Base-by-base conservation (phyloP, 176 grass and related monocot genomes). In the Metroxylon sagu region DNA sequence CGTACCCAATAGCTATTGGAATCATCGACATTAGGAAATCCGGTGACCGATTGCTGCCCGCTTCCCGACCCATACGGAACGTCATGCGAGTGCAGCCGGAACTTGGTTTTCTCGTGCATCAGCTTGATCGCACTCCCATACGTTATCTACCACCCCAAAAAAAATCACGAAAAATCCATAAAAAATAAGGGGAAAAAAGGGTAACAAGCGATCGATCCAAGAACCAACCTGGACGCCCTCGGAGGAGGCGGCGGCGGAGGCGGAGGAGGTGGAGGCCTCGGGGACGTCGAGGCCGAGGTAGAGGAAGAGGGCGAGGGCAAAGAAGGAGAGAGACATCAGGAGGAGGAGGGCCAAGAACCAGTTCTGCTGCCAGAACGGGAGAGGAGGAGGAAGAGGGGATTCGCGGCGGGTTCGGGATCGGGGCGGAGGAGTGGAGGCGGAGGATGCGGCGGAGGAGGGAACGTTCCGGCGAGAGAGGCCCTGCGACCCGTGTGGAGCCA, bases 1-100 rank as follows among this genome's bases (percentile, higher is more conserved):
- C 69, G 51, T 89, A 95, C 89, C 85, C 82, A 95, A 31, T 85
- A 89, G 74, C 82, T 95, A 51, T 95, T 89, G 64, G 89, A 67
- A 39, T 95, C 85, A 21, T 95, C 82, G 1, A 89, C 82, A 53
- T 84, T 82, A 29, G 82, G 81, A 53, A 89, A 95, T 35, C 89
- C 74, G 10, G 89, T 89, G 48, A 95, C 85, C 8, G 82, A 95
- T 48, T 95, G 89, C 74, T 95, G 85, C 26, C 85, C 82, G 56
- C 85, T 95, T 19, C 90, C 82, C 23, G 79, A 89, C 62, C 90
- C 90, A 56, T 89, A 95, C 0, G 85, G 82, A 69, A 95, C 85
- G 26, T 95, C 85, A 51, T 95, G 90, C 16, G 85, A 89, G 71
- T 95, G 85, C 60, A 95, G 39, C 66, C 85, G 73, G 52, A 86